Evolutionary conservation across 192 early-diverging fungal genomes (phyloP).

Genomic region (Backusella tuberculispora): DNA sequence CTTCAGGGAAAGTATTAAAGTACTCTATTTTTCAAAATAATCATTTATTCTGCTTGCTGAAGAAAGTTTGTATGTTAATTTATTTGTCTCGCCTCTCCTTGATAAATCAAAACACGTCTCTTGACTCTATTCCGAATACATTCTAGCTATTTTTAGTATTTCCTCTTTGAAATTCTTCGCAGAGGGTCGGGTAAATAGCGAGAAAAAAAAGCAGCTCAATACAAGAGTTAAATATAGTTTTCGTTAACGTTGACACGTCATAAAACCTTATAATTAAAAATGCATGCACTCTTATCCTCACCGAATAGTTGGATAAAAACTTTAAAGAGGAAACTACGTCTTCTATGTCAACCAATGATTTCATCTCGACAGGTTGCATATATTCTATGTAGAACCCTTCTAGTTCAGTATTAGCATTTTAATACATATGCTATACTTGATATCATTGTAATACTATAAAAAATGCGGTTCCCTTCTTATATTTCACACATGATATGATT

Average conservation of each 20-base stretch:
- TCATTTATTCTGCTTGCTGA: too few species aligned
- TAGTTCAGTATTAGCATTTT: not conserved
- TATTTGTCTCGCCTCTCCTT: too few species aligned
- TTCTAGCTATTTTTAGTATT: not conserved
- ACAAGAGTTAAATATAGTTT: not conserved
- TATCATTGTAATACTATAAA: not conserved
- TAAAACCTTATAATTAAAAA: conserved; percentile 2
- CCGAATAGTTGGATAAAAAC: not conserved
- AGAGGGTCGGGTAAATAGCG: not conserved
- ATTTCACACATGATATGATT: conserved; percentile 2
- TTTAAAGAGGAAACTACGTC: not conserved
- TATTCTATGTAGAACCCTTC: too few species aligned
- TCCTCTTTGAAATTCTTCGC: not conserved
- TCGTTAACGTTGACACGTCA: not conserved
- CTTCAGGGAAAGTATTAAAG: too few species aligned
- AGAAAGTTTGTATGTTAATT: too few species aligned
- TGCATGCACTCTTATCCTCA: not conserved
- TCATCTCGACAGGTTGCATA: too few species aligned
- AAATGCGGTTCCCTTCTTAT: not conserved
- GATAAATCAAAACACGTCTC: too few species aligned
- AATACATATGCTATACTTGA: not conserved
- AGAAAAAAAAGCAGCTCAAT: not conserved
- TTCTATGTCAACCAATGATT: too few species aligned
- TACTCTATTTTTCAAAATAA: too few species aligned
- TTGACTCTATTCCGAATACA: not conserved